phyloP scores from a whole-genome alignment of 345 rosid species.

The Eucalyptus leucophloia region DNA sequence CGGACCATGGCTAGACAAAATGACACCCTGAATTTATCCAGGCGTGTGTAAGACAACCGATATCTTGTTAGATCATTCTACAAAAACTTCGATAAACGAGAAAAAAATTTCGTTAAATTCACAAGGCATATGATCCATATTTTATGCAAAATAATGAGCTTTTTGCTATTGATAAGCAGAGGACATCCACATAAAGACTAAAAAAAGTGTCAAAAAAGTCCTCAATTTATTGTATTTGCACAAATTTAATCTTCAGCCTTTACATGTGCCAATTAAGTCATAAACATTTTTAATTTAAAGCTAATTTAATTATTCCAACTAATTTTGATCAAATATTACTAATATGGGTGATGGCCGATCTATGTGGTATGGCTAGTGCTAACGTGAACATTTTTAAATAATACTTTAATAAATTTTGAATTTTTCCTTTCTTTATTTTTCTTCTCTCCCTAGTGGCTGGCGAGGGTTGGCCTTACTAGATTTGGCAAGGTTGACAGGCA shows the following conservation, averaged over 20 bases:
- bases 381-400: too few species aligned
- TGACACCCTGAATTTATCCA: background rate
- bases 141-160: background rate
- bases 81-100: background rate
- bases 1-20: background rate
- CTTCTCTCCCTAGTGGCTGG: too few species aligned
- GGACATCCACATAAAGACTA: background rate
- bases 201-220: background rate
- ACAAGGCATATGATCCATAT: background rate
- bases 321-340: too few species aligned
- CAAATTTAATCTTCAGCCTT: too few species aligned
- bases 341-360: too few species aligned
- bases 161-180: background rate
- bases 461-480: too few species aligned
- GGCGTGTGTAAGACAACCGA: background rate
- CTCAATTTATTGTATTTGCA: rapidly evolving
- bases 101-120: background rate
- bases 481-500: rapidly evolving
- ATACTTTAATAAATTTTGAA: too few species aligned
- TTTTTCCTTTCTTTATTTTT: too few species aligned
- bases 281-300: too few species aligned
- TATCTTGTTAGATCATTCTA: background rate
- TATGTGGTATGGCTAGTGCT: too few species aligned
- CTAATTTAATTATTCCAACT: too few species aligned
- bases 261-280: too few species aligned